Conservation (phyloP, 306 rosid species). For the Senna siamea region DNA sequence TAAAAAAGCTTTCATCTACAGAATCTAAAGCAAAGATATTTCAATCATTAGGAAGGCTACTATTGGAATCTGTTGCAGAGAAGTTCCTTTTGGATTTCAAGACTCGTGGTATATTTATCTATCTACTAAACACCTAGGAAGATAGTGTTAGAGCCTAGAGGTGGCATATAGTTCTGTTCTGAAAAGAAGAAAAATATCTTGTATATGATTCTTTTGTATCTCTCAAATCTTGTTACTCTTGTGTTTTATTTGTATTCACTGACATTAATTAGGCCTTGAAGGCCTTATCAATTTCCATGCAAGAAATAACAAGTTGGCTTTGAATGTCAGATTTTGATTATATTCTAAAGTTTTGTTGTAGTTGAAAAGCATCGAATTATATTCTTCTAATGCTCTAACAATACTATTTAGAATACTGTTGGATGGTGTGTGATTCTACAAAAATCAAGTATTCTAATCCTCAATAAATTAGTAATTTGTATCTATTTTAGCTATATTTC, state of each 20-base stretch:
- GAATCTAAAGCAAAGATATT: conserved; percentile 53
- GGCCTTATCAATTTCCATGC: neutral
- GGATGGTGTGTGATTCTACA: conserved; percentile 26
- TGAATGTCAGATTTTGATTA: neutral
- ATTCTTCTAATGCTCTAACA: conserved; percentile 8
- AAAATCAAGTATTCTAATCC: conserved; percentile 25
- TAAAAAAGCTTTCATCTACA: conserved; percentile 55
- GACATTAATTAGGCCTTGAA: neutral
- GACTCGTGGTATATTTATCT: conserved; percentile 53
- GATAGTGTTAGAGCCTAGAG: conserved; percentile 26
- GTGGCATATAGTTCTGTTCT: conserved; percentile 19
- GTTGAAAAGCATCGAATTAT: conserved; percentile 16
- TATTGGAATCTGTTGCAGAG: conserved; percentile 63
- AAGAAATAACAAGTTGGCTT: neutral
- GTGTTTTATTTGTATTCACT: conserved; percentile 32
- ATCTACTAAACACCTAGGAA: conserved; percentile 23
- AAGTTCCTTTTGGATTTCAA: conserved; percentile 65
- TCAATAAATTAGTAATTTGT: conserved; percentile 16
- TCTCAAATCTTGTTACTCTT: conserved; percentile 13
- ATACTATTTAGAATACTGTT: conserved; percentile 2
- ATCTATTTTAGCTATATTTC: conserved; percentile 34
- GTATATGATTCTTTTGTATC: conserved; percentile 33
- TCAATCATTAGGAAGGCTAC: conserved; percentile 71
- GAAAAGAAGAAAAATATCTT: conserved; percentile 25
- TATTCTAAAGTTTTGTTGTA: neutral